A percentile compares a stretch with the other conserved stretches of the same genome.
phyloP scores from a whole-genome alignment of 2,329 filamentous ascomycete species.

The Ambrosiella beaveri region DNA sequence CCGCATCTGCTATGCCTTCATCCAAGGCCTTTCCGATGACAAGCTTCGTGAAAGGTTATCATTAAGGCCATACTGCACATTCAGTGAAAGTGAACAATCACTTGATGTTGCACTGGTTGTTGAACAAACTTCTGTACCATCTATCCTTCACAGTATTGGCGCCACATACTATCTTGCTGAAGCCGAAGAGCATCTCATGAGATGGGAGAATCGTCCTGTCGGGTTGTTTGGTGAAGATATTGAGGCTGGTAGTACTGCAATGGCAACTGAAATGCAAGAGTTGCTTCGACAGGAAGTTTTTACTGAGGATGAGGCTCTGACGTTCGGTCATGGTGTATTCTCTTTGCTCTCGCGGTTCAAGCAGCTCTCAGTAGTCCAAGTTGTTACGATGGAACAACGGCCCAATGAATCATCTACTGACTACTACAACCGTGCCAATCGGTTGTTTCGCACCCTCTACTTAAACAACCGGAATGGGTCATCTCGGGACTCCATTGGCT shows the following conservation, averaged over 20 bases:
- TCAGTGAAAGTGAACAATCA: not conserved
- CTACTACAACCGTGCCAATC: constrained; percentile 23
- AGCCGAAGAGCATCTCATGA: constrained; percentile 5
- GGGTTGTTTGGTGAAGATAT: constrained; percentile 1
- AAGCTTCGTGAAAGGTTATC: constrained; percentile 1
- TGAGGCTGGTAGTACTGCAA: not conserved
- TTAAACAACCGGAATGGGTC: constrained; percentile 18
- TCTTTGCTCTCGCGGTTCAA: constrained; percentile 9
- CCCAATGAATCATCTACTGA: constrained; percentile 9
- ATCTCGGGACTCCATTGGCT: constrained; percentile 25
- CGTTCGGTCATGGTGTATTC: not conserved
- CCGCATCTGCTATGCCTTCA: constrained; percentile 11
- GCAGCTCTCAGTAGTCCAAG: constrained; percentile 11
- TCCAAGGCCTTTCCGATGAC: constrained; percentile 6
- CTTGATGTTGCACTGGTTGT: not conserved
- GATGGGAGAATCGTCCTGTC: constrained; percentile 9
- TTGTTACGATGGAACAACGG: constrained; percentile 10
- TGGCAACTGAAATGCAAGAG: constrained; percentile 2
- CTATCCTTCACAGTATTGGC: constrained; percentile 2
- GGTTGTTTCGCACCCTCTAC: constrained; percentile 22
- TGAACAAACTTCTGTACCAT: not conserved
- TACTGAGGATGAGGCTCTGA: not conserved
- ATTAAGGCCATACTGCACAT: constrained; percentile 6
- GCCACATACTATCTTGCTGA: constrained; percentile 5
- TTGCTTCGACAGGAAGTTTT: not conserved